phyloP scores from a whole-genome alignment of 106 monocot genomes.

The Gastrodia elata region DNA sequence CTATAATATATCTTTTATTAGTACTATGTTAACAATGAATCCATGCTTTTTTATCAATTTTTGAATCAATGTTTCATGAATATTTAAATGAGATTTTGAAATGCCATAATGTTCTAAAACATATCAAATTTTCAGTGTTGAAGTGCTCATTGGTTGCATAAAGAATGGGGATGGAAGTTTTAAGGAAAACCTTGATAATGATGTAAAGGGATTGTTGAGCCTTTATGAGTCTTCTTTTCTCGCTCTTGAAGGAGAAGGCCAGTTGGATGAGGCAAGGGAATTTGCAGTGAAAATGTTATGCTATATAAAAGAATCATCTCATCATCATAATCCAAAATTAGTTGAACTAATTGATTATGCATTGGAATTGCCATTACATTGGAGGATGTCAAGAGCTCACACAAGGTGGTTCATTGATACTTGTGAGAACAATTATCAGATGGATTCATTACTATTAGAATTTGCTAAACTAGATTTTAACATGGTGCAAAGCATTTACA shows the following conservation, averaged over 20 bases:
- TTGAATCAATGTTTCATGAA: too few species aligned
- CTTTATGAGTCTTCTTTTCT: constrained; percentile 37
- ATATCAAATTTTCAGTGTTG: background rate
- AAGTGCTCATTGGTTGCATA: constrained; percentile 8
- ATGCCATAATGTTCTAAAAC: too few species aligned
- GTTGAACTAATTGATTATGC: constrained; percentile 16
- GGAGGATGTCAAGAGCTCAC: constrained; percentile 28
- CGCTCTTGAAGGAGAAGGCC: constrained; percentile 18
- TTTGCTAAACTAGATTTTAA: constrained; percentile 52
- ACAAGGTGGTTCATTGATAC: constrained; percentile 27
- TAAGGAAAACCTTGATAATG: constrained; percentile 3
- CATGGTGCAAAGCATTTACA: constrained; percentile 20
- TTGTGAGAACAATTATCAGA: constrained; percentile 9
- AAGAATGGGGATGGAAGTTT: constrained; percentile 13
- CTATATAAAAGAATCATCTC: background rate
- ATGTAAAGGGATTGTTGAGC: constrained; percentile 27
- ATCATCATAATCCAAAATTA: background rate
- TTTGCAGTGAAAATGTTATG: constrained; percentile 14
- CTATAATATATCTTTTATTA: too few species aligned
- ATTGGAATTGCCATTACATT: constrained; percentile 35
- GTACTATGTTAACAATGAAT: too few species aligned
- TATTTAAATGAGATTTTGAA: too few species aligned
- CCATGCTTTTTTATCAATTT: too few species aligned
- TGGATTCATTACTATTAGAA: constrained; percentile 19
- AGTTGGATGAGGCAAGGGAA: constrained; percentile 21